phyloP scores from a whole-genome alignment of 2,329 filamentous ascomycete species.

The Orbilia brochopaga region DNA sequence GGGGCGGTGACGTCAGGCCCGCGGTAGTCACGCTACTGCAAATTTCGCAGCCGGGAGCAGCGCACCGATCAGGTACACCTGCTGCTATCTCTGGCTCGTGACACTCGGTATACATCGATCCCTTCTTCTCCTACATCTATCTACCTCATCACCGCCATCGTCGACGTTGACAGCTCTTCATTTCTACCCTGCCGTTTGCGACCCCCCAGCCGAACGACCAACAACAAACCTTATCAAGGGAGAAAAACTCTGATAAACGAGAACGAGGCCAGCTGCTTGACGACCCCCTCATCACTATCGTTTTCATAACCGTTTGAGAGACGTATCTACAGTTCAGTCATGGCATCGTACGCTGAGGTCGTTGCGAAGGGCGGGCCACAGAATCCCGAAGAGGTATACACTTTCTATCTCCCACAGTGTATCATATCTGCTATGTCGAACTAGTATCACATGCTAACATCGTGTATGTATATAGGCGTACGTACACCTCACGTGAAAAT shows the following conservation, averaged over 20 bases:
- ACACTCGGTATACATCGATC: neutral
- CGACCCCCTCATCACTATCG: neutral
- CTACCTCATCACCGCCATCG: conserved; percentile 34
- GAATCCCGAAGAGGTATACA: conserved; percentile 37
- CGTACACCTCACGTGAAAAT: neutral
- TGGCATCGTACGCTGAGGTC: conserved; percentile 36
- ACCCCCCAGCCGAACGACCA: no score
- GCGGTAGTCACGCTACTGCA: conserved; percentile 7
- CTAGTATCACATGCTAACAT: conserved; percentile 23
- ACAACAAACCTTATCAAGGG: no score
- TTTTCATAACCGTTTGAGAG: neutral
- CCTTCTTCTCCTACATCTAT: neutral
- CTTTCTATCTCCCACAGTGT: neutral
- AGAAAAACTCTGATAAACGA: neutral
- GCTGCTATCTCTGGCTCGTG: no score
- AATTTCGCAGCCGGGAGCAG: conserved; percentile 30
- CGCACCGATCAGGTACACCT: neutral
- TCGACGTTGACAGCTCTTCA: no score
- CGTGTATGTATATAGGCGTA: neutral
- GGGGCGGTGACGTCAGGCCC: conserved; percentile 6
- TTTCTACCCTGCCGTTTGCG: no score
- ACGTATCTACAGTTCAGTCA: neutral
- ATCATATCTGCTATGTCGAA: neutral
- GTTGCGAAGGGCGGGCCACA: conserved; percentile 45
- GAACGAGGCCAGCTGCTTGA: neutral